phyloP scores from a whole-genome alignment of 768 basidiomycete genomes.

The Boletus patriciae region DNA sequence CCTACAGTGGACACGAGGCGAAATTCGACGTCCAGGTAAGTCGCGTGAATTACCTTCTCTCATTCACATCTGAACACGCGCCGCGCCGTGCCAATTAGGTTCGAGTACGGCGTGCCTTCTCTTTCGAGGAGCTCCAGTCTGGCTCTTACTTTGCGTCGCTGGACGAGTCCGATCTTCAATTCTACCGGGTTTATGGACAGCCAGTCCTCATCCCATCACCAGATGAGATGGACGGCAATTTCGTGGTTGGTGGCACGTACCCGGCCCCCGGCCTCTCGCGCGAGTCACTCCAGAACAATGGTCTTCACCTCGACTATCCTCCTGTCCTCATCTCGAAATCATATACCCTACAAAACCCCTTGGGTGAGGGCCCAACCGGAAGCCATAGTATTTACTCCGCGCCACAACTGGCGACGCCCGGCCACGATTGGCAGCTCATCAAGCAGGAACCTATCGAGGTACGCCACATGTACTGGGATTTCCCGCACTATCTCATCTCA shows the following conservation, averaged over 20 bases:
- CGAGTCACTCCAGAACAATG: not conserved
- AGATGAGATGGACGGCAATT: slow-evolving; percentile 24
- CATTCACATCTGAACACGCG: not conserved
- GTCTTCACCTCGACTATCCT: slow-evolving; percentile 7
- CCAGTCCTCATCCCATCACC: slow-evolving; percentile 31
- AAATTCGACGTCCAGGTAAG: slow-evolving; percentile 28
- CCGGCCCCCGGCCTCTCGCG: not conserved
- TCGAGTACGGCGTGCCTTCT: slow-evolving; percentile 32
- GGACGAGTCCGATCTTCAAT: slow-evolving; percentile 35
- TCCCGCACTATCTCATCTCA: slow-evolving; percentile 8
- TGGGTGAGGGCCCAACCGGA: slow-evolving; percentile 17
- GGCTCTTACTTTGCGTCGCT: slow-evolving; percentile 30
- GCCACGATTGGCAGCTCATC: slow-evolving; percentile 22
- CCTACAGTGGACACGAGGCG: slow-evolving; percentile 11
- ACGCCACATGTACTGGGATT: not conserved
- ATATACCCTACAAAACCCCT: slow-evolving; percentile 29
- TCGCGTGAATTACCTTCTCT: not conserved
- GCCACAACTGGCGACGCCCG: not conserved
- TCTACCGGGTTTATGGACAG: slow-evolving; percentile 34
- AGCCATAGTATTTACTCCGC: not conserved
- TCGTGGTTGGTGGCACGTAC: slow-evolving; percentile 13
- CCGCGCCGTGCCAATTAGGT: slow-evolving; percentile 17
- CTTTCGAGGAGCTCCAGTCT: slow-evolving; percentile 37
- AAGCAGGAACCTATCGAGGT: slow-evolving; percentile 31
- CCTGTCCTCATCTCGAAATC: slow-evolving; percentile 24